Percentiles rank a stretch among this genome's conserved stretches.
Evolutionary conservation across 2,329 filamentous ascomycete genomes (phyloP).

Genomic region (Neopestalotiopsis rosae): DNA sequence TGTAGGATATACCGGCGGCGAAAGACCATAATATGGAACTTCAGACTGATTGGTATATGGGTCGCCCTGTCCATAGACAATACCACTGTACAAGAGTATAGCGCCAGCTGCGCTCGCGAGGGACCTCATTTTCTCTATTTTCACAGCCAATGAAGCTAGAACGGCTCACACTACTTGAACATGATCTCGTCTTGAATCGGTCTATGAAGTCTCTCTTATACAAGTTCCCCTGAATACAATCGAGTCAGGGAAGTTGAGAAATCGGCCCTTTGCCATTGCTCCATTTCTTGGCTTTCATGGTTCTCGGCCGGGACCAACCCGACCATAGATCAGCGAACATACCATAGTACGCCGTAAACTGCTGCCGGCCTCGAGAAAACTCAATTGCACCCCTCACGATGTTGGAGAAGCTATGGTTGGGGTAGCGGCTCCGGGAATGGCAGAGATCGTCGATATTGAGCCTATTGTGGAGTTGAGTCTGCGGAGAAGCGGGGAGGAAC

Average conservation of each 20-base stretch:
- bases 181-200: background rate
- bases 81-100: background rate
- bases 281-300: background rate
- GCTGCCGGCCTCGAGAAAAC: background rate
- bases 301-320: background rate
- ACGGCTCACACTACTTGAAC: background rate
- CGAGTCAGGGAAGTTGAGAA: background rate
- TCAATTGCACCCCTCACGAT: background rate
- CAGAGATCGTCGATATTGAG: background rate
- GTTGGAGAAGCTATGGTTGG: background rate
- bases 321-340: background rate
- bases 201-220: background rate
- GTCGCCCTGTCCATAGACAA: background rate
- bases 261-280: background rate
- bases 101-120: background rate
- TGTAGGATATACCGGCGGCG: slow-evolving; percentile 75
- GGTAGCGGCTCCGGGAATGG: background rate
- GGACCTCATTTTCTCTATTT: background rate
- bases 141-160: background rate
- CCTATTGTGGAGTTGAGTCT: background rate
- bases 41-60: slow-evolving; percentile 5
- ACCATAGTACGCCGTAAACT: background rate
- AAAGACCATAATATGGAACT: slow-evolving; percentile 46
- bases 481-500: background rate
- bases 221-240: background rate